phyloP scores from a whole-genome alignment of 768 basidiomycete species.

The Mycena galericulata region DNA sequence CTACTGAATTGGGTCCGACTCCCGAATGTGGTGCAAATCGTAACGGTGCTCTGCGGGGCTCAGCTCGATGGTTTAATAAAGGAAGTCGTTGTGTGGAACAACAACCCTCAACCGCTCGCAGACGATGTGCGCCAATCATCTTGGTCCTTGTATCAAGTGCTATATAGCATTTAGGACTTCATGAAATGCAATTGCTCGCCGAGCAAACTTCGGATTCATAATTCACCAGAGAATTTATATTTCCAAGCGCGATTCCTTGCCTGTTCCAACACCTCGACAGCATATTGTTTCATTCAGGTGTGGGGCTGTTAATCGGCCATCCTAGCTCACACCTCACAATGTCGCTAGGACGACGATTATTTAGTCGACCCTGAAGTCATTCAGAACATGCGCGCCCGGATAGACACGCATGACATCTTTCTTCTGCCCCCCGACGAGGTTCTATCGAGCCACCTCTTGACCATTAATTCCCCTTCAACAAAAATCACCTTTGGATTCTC shows the following conservation, averaged over 20 bases:
- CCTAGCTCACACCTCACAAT: neutral
- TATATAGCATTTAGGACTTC: conserved; percentile 51
- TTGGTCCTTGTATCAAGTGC: neutral
- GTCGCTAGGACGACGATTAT: conserved; percentile 74
- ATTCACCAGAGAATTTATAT: conserved; percentile 67
- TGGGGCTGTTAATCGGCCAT: conserved; percentile 8
- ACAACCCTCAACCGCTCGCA: conserved; percentile 58
- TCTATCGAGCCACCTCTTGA: conserved; percentile 64
- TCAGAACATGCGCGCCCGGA: conserved; percentile 57
- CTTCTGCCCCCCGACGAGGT: conserved; percentile 73
- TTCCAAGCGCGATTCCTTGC: conserved; percentile 74
- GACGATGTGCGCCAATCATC: conserved; percentile 51
- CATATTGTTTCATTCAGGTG: conserved; percentile 75
- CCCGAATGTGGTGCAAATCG: conserved; percentile 69
- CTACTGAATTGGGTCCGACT: conserved; percentile 78
- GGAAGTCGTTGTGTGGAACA: conserved; percentile 73
- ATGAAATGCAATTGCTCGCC: conserved; percentile 53
- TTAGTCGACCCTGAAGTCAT: conserved; percentile 70
- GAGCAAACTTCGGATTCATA: conserved; percentile 62
- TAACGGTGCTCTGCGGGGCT: conserved; percentile 61
- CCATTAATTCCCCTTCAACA: conserved; percentile 48
- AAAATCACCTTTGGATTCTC: conserved; percentile 67
- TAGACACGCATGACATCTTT: conserved; percentile 54
- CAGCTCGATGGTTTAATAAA: conserved; percentile 57
- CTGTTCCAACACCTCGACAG: conserved; percentile 62